These are phyloP conservation scores for Naematelia aurantialba DNA, from an alignment of 768 basidiomycete genomes.

Conservation along the genomic window DNA sequence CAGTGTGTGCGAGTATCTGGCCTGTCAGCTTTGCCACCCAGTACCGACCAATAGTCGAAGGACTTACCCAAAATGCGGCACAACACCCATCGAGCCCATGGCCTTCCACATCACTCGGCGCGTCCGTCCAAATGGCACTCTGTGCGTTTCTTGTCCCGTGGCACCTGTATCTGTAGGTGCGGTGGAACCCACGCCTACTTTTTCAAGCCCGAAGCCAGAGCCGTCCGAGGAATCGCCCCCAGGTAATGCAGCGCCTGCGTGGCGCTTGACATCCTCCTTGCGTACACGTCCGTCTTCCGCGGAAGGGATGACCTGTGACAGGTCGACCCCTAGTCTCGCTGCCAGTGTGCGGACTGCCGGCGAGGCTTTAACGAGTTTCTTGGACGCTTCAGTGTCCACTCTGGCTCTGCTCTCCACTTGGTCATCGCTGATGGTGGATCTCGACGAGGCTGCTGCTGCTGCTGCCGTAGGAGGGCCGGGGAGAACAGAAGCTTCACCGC, in stretches of 20 bases:
- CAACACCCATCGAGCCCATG: conserved; percentile 27
- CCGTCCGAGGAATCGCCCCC: neutral
- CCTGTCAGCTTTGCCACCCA: neutral
- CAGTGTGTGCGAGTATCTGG: conserved; percentile 42
- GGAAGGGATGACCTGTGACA: conserved; percentile 19
- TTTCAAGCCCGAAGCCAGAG: neutral
- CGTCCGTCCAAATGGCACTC: conserved; percentile 41
- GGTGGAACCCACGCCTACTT: neutral
- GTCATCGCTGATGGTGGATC: neutral
- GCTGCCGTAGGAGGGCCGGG: conserved; percentile 20
- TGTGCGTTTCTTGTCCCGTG: conserved; percentile 17
- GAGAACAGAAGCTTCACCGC: conserved; percentile 37
- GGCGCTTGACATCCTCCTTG: conserved; percentile 25
- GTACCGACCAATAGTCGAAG: too few relatives aligned
- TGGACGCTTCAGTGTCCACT: neutral
- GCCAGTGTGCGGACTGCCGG: conserved; percentile 41
- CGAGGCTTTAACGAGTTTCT: conserved; percentile 26
- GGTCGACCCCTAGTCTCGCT: conserved; percentile 25
- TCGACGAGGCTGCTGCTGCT: conserved; percentile 4
- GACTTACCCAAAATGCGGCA: conserved; percentile 46
- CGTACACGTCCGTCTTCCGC: conserved; percentile 35
- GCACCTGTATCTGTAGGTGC: conserved; percentile 2
- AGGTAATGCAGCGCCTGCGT: neutral
- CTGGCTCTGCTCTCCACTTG: neutral
- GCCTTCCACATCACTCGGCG: conserved; percentile 43